These are phyloP conservation scores for Cinnamomum chago DNA, from an alignment of 164 flowering plant species.

Conservation along the genomic window DNA sequence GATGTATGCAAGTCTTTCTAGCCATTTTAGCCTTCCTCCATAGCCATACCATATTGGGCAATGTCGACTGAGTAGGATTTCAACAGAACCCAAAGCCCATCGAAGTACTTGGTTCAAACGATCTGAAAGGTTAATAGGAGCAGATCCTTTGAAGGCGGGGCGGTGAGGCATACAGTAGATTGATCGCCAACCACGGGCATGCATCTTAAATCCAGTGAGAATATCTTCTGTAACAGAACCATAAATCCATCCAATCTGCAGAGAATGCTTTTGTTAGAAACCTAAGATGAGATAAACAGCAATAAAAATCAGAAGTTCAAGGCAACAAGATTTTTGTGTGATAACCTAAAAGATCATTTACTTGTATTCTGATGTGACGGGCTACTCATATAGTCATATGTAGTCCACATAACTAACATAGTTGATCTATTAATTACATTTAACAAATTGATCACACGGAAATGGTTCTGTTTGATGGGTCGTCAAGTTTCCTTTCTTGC, in stretches of 20 bases:
- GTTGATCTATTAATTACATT: neutral
- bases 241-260: slow-evolving; percentile 51
- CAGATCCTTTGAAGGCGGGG: slow-evolving; percentile 28
- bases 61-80: slow-evolving; percentile 29
- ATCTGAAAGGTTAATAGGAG: slow-evolving; percentile 30
- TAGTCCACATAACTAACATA: too few relatives aligned
- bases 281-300: neutral
- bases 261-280: neutral
- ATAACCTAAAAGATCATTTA: neutral
- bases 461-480: too few relatives aligned
- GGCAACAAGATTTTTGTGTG: neutral
- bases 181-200: slow-evolving; percentile 35
- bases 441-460: too few relatives aligned
- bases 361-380: too few relatives aligned
- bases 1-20: slow-evolving; percentile 25
- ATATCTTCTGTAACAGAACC: slow-evolving; percentile 51
- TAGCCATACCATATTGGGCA: slow-evolving; percentile 35
- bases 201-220: slow-evolving; percentile 37
- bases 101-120: slow-evolving; percentile 28
- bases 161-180: slow-evolving; percentile 25
- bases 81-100: slow-evolving; percentile 28
- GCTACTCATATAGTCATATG: too few relatives aligned
- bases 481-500: too few relatives aligned
- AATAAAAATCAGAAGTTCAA: neutral
- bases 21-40: slow-evolving; percentile 25